phyloP scores from a whole-genome alignment of 2,329 filamentous ascomycete genomes.

The Paecilomyces variotii region DNA sequence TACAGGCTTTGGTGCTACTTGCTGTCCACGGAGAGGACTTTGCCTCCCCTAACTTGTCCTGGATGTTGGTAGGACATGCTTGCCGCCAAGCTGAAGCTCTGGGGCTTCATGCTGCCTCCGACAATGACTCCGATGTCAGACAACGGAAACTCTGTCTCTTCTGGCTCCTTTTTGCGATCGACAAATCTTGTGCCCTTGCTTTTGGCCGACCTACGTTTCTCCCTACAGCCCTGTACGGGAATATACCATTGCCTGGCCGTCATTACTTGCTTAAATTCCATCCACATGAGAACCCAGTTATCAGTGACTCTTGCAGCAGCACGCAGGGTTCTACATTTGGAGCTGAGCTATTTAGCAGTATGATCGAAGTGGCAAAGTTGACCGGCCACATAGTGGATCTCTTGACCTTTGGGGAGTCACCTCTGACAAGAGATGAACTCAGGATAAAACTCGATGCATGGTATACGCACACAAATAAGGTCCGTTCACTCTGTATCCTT shows the following conservation, averaged over 20 bases:
- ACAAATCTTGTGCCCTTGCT: constrained; percentile 10
- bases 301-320: not conserved
- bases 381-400: not conserved
- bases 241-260: constrained; percentile 3
- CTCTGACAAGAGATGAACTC: not conserved
- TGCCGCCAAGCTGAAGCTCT: constrained; percentile 10
- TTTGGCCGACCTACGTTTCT: constrained; percentile 10
- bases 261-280: not conserved
- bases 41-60: constrained; percentile 9
- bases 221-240: constrained; percentile 2
- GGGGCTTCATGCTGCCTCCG: constrained; percentile 4
- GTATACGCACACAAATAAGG: not conserved
- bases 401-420: not conserved
- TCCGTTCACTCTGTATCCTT: not conserved
- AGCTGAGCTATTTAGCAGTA: not conserved
- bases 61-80: constrained; percentile 10
- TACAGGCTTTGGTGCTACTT: constrained; percentile 6
- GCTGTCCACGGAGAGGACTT: constrained; percentile 11
- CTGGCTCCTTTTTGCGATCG: constrained; percentile 9
- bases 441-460: not conserved
- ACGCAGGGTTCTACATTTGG: not conserved
- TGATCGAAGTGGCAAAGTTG: not conserved
- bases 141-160: constrained; percentile 6
- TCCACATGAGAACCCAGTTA: not conserved
- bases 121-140: not conserved